These are phyloP conservation scores for Petunia hybrid DNA, from an alignment of 305 asterid genomes.

Conservation along the genomic window DNA sequence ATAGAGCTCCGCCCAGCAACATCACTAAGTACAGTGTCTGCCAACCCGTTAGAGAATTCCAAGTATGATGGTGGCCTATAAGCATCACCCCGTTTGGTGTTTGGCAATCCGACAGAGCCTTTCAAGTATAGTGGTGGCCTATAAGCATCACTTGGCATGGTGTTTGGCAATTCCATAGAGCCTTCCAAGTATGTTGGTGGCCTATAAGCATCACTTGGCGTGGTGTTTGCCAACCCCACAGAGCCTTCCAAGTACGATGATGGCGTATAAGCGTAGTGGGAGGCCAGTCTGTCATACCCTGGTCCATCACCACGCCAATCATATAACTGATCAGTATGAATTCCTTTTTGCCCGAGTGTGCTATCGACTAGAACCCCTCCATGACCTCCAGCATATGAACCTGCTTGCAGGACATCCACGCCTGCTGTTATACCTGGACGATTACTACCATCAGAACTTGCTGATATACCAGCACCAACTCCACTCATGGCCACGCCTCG, in stretches of 20 bases:
- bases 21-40: slow-evolving; percentile 43
- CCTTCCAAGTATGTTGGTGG: slow-evolving; percentile 53
- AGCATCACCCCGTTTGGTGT: neutral
- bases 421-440: neutral
- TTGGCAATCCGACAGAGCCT: slow-evolving; percentile 51
- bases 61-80: slow-evolving; percentile 54
- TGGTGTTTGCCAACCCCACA: slow-evolving; percentile 42
- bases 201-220: slow-evolving; percentile 40
- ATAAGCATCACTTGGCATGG: slow-evolving; percentile 36
- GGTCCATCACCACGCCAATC: slow-evolving; percentile 48
- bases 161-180: slow-evolving; percentile 47
- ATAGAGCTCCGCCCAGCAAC: slow-evolving; percentile 44
- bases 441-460: too few species aligned
- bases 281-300: slow-evolving; percentile 44
- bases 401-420: slow-evolving; percentile 39
- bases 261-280: slow-evolving; percentile 49
- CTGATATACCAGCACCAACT: slow-evolving; percentile 35
- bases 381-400: slow-evolving; percentile 46
- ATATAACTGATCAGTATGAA: slow-evolving; percentile 46
- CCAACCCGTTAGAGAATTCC: slow-evolving; percentile 59
- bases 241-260: slow-evolving; percentile 56
- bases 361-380: slow-evolving; percentile 44
- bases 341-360: slow-evolving; percentile 34
- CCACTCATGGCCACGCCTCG: slow-evolving; percentile 39
- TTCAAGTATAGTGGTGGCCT: slow-evolving; percentile 53